Evolutionary conservation across 805 yeast genomes (phyloP), one percentile per base, ranked within the genome.

Genomic region (Jamesozyma rosinii): DNA sequence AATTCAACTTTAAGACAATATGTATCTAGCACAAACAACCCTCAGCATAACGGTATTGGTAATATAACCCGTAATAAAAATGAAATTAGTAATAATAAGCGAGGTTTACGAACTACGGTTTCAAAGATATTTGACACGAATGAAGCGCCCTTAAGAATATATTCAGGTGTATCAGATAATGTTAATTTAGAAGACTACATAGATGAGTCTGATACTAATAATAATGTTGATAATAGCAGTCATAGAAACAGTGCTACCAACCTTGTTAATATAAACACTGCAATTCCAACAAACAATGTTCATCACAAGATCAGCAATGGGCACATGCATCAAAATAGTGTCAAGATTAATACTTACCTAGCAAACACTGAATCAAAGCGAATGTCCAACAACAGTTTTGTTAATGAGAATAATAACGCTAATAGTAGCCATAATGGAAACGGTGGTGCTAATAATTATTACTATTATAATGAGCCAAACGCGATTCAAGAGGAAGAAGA

Each of bases 71-170:
- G 21, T 41, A 34, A 24, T 21, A 35, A 37, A 38, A 20, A 18
- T 13, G 15, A 35, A 15, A 22, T 24, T 27, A 38, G 45, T 29
- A 52, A 49, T 11, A 49, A 38, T 32, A 53, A 50, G 40, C 46
- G 55, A 38, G 77, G 72, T 41, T 63, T 78, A 37, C 61, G 83
- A 34, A 77, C 88, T 2, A 81, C 87, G 1, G 80, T 88, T 0
- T 81, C 88, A 1, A 79, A 80, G 48, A 63, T 83, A 5, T 83
- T 83, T 59, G 90, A 83, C 52, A 74, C 77, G 11, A 81, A 77
- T 51, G 88, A 86, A 1, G 76, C 81, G 0, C 83, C 79, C 38
- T 77, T 86, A 5, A 69, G 89, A 54, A 66, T 88, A 29, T 82
- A 83, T 53, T 79, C 88, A 18, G 84, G 83, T 18, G 74, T 78